These are phyloP conservation scores for Aristolochia californica DNA, from an alignment of 164 flowering plant genomes.

Conservation along the genomic window DNA sequence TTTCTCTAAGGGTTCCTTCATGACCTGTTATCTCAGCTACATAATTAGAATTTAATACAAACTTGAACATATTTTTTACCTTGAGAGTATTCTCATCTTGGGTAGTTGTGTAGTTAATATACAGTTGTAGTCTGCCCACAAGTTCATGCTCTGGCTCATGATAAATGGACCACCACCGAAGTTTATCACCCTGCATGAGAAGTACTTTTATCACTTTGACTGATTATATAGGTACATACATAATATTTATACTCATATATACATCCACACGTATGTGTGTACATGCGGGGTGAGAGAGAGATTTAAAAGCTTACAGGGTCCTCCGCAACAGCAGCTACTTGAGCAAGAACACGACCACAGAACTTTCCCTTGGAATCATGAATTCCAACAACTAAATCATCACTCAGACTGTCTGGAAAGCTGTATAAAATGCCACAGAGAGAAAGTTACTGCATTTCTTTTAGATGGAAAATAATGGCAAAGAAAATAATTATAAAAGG, in stretches of 20 bases:
- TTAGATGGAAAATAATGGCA: background rate
- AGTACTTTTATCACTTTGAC: background rate
- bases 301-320: constrained; percentile 48
- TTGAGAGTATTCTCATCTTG: constrained; percentile 66
- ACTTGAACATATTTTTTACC: constrained; percentile 30
- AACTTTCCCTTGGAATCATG: constrained; percentile 73
- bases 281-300: background rate
- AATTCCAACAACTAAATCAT: constrained; percentile 79
- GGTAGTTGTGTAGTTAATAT: constrained; percentile 60
- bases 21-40: no score
- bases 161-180: constrained; percentile 95
- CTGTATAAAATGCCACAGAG: constrained; percentile 24
- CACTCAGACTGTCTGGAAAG: constrained; percentile 86
- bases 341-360: constrained; percentile 78
- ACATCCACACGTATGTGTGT: no score
- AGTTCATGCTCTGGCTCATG: constrained; percentile 86
- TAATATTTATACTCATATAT: no score
- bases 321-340: constrained; percentile 73
- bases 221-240: no score
- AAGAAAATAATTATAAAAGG: no score
- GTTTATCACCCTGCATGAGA: constrained; percentile 69
- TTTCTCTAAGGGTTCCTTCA: no score
- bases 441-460: background rate
- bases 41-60: no score
- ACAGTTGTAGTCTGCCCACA: constrained; percentile 76